Base-by-base conservation (phyloP, 768 basidiomycete genomes). In the Dioszegia aurantiaca region DNA sequence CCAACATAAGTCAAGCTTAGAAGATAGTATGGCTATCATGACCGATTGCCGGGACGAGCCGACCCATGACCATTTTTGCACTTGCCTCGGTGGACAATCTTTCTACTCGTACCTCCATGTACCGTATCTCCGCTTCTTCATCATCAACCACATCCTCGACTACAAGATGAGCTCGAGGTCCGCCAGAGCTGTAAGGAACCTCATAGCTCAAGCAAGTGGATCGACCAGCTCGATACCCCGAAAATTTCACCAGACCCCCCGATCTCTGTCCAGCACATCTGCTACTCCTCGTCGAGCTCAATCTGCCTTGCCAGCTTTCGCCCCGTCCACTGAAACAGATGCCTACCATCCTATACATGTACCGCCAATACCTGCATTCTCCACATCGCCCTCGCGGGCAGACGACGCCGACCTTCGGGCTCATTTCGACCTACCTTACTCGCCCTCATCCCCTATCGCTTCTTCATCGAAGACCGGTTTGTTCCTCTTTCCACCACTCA, bases 401-500 rank as follows among this genome's bases (percentile, higher is more conserved):
- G 60, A 65, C 45, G 64, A 67, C 45, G 55, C 49, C 24, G 39
- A 52, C 11, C 58, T 72, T 2, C 59, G 67, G 58, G 64, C 67
- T 3, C 61, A 72, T 43, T 69, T 69, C 51, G 67, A 68, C 47
- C 51, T 52, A 4, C 64, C 68, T 9, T 46, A 53, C 12, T n/a
- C 52, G 27, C n/a, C 51, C 46, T 23, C 55, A 27, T 40, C 55
- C 36, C 36, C 33, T 28, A 16, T 24, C 39, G 41, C 23, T 41
- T 24, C 43, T 55, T 31, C 77, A 21, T 14, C 59, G 1, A 54
- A 82, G 1, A 87, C 88, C 1, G 95, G 95, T 23, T 82, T 98
- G 33, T 98, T 99, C 75, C 84, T 84, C 16, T 89, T 95, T 63
- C 81, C 84, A 0, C 80, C 83, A 17, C 82, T 99, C 33, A 84